Percentiles rank a stretch among this genome's conserved stretches.
Evolutionary conservation across 2,329 filamentous ascomycete genomes (phyloP).

Genomic region (Colletotrichum sp.): DNA sequence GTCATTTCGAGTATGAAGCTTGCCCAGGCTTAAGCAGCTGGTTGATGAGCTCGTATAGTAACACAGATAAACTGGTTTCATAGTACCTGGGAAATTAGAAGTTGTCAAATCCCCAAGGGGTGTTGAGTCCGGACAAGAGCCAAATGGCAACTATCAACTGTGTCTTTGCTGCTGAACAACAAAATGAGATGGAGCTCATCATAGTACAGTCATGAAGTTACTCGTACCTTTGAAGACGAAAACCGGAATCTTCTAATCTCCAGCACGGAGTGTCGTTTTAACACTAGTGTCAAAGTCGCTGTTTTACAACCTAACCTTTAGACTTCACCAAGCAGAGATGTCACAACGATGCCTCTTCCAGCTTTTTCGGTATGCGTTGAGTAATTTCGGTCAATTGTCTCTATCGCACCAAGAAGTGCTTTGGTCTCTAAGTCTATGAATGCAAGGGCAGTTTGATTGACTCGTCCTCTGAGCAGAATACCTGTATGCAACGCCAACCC

Average conservation of each 20-base stretch:
- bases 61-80: fast-evolving
- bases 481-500: not conserved
- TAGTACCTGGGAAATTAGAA: too few species aligned
- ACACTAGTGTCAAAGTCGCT: too few species aligned
- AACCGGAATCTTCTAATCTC: too few species aligned
- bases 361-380: not conserved
- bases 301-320: too few species aligned
- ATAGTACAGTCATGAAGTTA: too few species aligned
- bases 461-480: not conserved
- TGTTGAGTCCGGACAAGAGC: too few species aligned
- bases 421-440: not conserved
- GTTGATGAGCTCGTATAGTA: fast-evolving
- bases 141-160: too few species aligned
- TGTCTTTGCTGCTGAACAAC: too few species aligned
- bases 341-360: fast-evolving
- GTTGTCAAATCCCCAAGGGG: too few species aligned
- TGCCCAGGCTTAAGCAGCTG: fast-evolving
- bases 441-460: not conserved
- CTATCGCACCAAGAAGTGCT: not conserved
- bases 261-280: too few species aligned
- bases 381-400: not conserved
- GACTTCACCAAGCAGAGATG: not conserved
- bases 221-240: too few species aligned
- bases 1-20: not conserved
- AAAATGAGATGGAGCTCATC: too few species aligned